phyloP scores from a whole-genome alignment of 1,139 yeast species.

The Meyerozyma elateridarum region DNA sequence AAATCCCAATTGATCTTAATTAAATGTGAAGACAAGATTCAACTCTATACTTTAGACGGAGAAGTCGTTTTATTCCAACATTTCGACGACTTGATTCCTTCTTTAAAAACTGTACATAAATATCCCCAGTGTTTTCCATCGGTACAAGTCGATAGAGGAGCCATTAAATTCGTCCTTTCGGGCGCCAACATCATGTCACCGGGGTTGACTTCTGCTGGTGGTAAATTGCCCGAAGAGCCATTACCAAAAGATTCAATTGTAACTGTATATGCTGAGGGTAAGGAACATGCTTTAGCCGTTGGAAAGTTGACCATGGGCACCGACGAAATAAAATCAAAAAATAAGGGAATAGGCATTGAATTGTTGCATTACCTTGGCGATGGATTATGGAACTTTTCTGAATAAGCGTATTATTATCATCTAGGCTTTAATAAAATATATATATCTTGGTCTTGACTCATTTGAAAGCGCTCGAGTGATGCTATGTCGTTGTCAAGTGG shows the following conservation, averaged over 20 bases:
- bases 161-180: conserved; percentile 86
- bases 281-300: conserved; percentile 84
- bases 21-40: conserved; percentile 88
- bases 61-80: conserved; percentile 79
- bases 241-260: conserved; percentile 67
- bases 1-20: conserved; percentile 78
- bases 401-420: conserved; percentile 10
- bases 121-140: conserved; percentile 79
- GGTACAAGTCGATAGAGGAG: conserved; percentile 93
- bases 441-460: conserved; percentile 22
- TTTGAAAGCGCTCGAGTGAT: conserved; percentile 30
- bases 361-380: conserved; percentile 84
- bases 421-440: conserved; percentile 12
- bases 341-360: conserved; percentile 90
- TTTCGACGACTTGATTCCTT: conserved; percentile 79
- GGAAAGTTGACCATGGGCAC: conserved; percentile 87
- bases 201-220: conserved; percentile 90
- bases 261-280: conserved; percentile 87
- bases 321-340: conserved; percentile 76
- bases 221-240: conserved; percentile 69
- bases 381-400: conserved; percentile 69
- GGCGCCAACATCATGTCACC: conserved; percentile 99
- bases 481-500: conserved; percentile 31
- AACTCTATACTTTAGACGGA: conserved; percentile 67
- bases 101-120: conserved; percentile 73